Evolutionary conservation across 2,329 filamentous ascomycete genomes (phyloP).

Genomic region (Colletotrichum tamarilloi): DNA sequence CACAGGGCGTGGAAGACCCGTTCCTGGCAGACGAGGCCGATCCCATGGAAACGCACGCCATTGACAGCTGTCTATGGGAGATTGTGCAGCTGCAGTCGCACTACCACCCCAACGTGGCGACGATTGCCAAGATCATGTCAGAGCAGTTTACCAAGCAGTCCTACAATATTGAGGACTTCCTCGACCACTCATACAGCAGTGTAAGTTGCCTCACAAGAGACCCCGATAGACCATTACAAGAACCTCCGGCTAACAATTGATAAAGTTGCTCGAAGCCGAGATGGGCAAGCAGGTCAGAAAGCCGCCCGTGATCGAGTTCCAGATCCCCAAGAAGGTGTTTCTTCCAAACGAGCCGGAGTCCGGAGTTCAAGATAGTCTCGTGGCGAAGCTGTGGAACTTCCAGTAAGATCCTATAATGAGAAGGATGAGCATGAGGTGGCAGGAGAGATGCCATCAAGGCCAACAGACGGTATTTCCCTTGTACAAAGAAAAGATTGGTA

Average conservation of each 20-base stretch:
- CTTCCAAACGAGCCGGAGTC: slow-evolving; percentile 60
- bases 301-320: slow-evolving; percentile 88
- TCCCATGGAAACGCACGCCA: slow-evolving; percentile 85
- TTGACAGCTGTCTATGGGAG: slow-evolving; percentile 96
- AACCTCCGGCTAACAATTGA: slow-evolving; percentile 65
- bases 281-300: slow-evolving; percentile 86
- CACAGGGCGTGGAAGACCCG: slow-evolving; percentile 73
- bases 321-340: slow-evolving; percentile 90
- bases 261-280: slow-evolving; percentile 84
- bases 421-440: neutral
- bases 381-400: slow-evolving; percentile 73
- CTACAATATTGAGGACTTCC: slow-evolving; percentile 96
- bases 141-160: slow-evolving; percentile 97
- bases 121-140: slow-evolving; percentile 90
- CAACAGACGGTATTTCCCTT: neutral
- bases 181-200: slow-evolving; percentile 91
- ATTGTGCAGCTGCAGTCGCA: slow-evolving; percentile 90
- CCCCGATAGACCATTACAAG: neutral
- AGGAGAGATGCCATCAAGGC: neutral
- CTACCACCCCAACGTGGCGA: slow-evolving; percentile 97
- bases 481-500: slow-evolving; percentile 11
- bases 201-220: slow-evolving; percentile 60
- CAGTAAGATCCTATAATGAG: slow-evolving; percentile 29
- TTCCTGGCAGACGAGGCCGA: slow-evolving; percentile 82
- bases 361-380: slow-evolving; percentile 62